phyloP scores from a whole-genome alignment of 2,329 filamentous ascomycete genomes.

The Arthrocladium fulminans region DNA sequence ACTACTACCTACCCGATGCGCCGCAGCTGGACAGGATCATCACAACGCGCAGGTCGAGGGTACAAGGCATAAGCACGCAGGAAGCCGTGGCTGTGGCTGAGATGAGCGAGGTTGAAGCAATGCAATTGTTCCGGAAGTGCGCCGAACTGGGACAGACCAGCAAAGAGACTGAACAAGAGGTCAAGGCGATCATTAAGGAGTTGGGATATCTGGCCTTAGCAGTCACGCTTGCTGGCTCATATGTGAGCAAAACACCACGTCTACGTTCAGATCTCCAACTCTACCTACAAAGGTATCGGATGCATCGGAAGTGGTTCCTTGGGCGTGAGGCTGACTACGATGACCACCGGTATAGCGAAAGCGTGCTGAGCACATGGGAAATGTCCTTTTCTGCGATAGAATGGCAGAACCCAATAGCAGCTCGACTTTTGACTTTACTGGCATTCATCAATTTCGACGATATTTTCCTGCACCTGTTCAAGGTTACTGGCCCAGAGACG shows the following conservation, averaged over 20 bases:
- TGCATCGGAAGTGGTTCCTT: slow-evolving; percentile 10
- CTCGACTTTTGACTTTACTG: slow-evolving; percentile 12
- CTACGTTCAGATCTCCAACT: slow-evolving; percentile 16
- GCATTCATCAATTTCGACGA: slow-evolving; percentile 10
- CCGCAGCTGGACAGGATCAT: neutral
- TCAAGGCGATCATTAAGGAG: slow-evolving; percentile 19
- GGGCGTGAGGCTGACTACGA: slow-evolving; percentile 13
- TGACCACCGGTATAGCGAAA: slow-evolving; percentile 21
- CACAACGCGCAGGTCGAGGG: neutral
- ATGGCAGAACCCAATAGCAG: slow-evolving; percentile 15
- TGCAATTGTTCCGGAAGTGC: neutral
- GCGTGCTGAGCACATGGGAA: slow-evolving; percentile 24
- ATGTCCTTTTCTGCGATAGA: slow-evolving; percentile 18
- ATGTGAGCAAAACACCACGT: slow-evolving; percentile 18
- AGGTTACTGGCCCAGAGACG: neutral
- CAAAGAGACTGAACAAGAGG: neutral
- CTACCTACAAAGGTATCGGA: slow-evolving; percentile 1
- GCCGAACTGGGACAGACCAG: neutral
- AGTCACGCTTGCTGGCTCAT: slow-evolving; percentile 18
- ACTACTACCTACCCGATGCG: neutral
- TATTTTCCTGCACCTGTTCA: slow-evolving; percentile 10
- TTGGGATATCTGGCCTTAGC: slow-evolving; percentile 21
- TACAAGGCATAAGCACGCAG: neutral
- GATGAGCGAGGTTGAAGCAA: neutral
- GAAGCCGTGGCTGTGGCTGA: neutral